phyloP scores from a whole-genome alignment of 2,329 filamentous ascomycete genomes.

The Trichophyton schoenleinii region DNA sequence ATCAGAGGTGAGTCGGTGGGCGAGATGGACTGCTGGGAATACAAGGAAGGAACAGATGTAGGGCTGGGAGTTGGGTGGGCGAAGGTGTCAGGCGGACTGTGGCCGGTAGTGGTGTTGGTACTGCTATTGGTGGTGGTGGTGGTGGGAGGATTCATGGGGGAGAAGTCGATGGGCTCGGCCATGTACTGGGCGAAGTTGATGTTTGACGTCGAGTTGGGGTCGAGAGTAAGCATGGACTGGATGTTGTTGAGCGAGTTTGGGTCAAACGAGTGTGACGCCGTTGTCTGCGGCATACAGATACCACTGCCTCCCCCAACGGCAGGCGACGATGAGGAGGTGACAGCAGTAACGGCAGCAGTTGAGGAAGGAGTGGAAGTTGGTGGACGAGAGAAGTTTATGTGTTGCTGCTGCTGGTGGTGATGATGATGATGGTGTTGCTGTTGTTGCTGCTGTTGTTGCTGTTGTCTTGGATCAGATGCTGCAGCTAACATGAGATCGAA shows the following conservation, averaged over 20 bases:
- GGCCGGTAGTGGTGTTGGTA: background rate
- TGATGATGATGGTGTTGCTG: background rate
- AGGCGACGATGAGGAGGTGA: background rate
- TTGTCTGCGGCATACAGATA: background rate
- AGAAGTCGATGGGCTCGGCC: slow-evolving; percentile 12
- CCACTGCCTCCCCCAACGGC: background rate
- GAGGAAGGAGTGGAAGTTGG: background rate
- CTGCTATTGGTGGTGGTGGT: background rate
- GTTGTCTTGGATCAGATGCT: background rate
- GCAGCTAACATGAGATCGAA: slow-evolving; percentile 25
- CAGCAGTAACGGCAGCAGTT: background rate
- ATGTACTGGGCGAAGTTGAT: slow-evolving; percentile 11
- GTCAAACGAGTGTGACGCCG: background rate
- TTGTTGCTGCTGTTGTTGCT: background rate
- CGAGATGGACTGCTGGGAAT: slow-evolving; percentile 11
- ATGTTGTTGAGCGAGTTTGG: background rate
- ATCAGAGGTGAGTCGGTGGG: slow-evolving; percentile 11
- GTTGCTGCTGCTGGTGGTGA: background rate
- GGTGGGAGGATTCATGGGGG: slow-evolving; percentile 5
- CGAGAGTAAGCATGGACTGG: slow-evolving; percentile 7
- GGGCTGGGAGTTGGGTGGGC: background rate
- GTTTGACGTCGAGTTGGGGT: slow-evolving; percentile 4
- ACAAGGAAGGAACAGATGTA: slow-evolving; percentile 10
- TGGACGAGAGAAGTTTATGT: background rate
- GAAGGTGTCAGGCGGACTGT: background rate